phyloP scores from a whole-genome alignment of 2,329 filamentous ascomycete species.

The Calonectria fujianensis region DNA sequence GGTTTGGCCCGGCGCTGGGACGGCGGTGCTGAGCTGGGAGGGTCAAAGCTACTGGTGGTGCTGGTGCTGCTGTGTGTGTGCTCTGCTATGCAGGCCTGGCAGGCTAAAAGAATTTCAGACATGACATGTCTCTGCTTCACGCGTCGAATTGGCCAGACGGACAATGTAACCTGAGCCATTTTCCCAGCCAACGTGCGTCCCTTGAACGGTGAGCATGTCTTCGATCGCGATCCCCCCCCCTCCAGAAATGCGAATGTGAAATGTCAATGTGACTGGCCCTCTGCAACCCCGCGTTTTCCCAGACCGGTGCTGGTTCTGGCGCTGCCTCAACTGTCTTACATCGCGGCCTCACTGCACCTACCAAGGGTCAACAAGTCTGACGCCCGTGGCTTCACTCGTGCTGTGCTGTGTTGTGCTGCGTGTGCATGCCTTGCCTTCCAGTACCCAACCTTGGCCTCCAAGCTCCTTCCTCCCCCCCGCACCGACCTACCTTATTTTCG shows the following conservation, averaged over 20 bases:
- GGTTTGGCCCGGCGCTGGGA: not conserved
- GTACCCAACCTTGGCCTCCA: constrained; percentile 7
- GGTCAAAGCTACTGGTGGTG: not conserved
- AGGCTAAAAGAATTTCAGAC: constrained; percentile 8
- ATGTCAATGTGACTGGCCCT: constrained; percentile 38
- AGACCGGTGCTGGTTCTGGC: constrained; percentile 11
- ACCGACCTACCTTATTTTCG: constrained; percentile 32
- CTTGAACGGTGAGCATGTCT: constrained; percentile 27
- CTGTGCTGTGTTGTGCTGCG: constrained; percentile 10
- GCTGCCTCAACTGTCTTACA: constrained; percentile 46
- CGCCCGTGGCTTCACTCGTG: constrained; percentile 25
- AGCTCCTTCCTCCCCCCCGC: constrained; percentile 28
- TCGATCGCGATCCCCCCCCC: constrained; percentile 7
- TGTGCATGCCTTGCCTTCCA: constrained; percentile 15
- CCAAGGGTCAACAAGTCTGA: constrained; percentile 34
- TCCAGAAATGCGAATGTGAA: constrained; percentile 34
- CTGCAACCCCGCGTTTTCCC: constrained; percentile 37
- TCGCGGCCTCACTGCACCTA: constrained; percentile 26
- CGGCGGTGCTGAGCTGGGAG: not conserved
- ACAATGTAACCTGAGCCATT: constrained; percentile 38
- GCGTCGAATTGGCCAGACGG: constrained; percentile 31
- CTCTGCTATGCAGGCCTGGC: constrained; percentile 11
- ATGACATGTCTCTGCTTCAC: constrained; percentile 13
- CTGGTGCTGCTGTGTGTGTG: too few relatives aligned
- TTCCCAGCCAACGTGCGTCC: constrained; percentile 28